These are phyloP conservation scores for Conoideocrella luteorostrata DNA, from an alignment of 2,329 filamentous ascomycete genomes.

Conservation along the genomic window DNA sequence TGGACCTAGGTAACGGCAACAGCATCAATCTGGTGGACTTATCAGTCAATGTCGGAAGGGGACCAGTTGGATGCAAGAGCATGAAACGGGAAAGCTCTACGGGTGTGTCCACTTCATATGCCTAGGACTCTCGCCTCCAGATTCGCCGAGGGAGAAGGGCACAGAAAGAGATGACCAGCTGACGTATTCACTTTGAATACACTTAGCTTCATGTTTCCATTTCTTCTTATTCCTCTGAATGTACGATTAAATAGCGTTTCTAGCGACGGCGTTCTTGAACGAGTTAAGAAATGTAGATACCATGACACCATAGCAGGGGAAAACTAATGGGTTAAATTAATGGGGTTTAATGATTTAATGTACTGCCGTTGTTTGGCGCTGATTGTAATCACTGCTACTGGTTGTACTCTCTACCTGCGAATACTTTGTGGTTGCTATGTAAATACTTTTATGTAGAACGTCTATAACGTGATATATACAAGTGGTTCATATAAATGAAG, in stretches of 20 bases:
- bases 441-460: no score
- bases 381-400: no score
- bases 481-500: not conserved
- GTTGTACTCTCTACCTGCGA: no score
- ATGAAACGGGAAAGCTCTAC: constrained; percentile 14
- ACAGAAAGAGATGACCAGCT: no score
- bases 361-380: no score
- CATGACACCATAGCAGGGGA: not conserved
- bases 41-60: constrained; percentile 31
- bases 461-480: not conserved
- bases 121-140: no score
- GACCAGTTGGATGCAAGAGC: constrained; percentile 20
- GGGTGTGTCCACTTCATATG: not conserved
- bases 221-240: not conserved
- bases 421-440: no score
- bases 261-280: constrained; percentile 2
- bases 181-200: no score
- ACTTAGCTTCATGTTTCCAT: no score
- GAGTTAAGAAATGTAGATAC: not conserved
- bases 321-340: not conserved
- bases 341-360: not conserved
- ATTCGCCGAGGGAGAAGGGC: no score
- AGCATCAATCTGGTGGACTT: constrained; percentile 46
- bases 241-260: not conserved
- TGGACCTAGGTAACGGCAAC: constrained; percentile 37